A percentile compares a stretch with the other conserved stretches of the same genome.
Evolutionary conservation across 768 basidiomycete genomes (phyloP).

Genomic region (Termitomyces sp.): DNA sequence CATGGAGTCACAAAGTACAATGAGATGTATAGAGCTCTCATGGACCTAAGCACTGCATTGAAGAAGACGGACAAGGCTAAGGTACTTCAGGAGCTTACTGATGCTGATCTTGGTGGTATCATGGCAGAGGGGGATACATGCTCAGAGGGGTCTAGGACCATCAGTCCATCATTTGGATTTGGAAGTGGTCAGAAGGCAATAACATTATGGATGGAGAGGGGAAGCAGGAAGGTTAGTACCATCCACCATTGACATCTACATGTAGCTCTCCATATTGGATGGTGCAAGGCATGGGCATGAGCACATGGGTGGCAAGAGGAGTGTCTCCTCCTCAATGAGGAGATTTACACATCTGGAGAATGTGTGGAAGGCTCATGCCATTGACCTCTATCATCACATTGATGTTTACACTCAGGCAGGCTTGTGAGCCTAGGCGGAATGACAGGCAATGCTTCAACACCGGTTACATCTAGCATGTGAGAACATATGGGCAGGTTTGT

Average conservation of each 20-base stretch:
- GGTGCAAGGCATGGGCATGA: constrained; percentile 25
- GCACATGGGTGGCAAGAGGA: constrained; percentile 33
- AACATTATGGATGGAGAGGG: background rate
- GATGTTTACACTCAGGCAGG: background rate
- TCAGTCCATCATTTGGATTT: too few relatives aligned
- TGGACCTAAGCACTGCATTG: too few relatives aligned
- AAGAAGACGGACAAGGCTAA: too few relatives aligned
- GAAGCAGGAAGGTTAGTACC: background rate
- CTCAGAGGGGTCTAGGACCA: too few relatives aligned
- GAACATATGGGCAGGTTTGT: background rate
- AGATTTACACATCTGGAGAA: constrained; percentile 29
- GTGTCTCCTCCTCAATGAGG: constrained; percentile 26
- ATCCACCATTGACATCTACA: background rate
- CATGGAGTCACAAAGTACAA: too few relatives aligned
- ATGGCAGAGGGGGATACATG: too few relatives aligned
- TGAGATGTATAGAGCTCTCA: too few relatives aligned
- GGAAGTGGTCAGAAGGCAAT: background rate
- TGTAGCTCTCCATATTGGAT: constrained; percentile 17
- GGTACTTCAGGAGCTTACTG: too few relatives aligned
- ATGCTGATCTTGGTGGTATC: too few relatives aligned
- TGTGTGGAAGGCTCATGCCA: too few relatives aligned
- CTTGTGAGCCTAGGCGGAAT: background rate
- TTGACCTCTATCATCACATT: background rate
- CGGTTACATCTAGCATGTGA: background rate
- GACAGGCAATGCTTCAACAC: background rate